Evolutionary conservation across 2,329 filamentous ascomycete species (phyloP).

Genomic region (Mycosphaerelloides madeirae): DNA sequence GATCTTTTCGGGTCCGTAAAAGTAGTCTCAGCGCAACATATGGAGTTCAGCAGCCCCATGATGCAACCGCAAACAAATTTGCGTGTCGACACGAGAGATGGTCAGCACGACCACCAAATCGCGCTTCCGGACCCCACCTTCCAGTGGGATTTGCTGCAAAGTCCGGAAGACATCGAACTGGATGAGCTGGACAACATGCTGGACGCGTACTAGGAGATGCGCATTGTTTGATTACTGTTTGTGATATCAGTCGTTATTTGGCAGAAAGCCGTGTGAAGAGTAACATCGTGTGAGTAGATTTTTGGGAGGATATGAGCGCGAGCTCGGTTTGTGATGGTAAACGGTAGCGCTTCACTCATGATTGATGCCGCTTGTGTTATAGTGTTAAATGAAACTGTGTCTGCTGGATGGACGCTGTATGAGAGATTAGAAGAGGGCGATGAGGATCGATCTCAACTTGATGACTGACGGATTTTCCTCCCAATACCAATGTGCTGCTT

Average conservation of each 20-base stretch:
- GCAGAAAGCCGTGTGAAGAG: no score
- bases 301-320: no score
- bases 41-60: constrained; percentile 46
- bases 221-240: constrained; percentile 7
- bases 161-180: constrained; percentile 83
- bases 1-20: constrained; percentile 46
- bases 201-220: constrained; percentile 45
- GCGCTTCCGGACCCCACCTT: constrained; percentile 29
- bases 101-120: constrained; percentile 14
- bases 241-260: background rate
- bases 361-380: no score
- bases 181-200: constrained; percentile 89
- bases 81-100: constrained; percentile 11
- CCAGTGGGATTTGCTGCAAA: constrained; percentile 46
- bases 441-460: no score
- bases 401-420: no score
- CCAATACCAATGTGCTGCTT: no score
- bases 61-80: constrained; percentile 34
- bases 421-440: no score
- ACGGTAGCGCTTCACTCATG: no score
- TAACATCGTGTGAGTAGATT: no score
- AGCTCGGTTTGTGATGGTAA: no score
- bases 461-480: no score
- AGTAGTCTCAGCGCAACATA: constrained; percentile 43
- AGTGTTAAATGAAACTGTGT: no score